phyloP scores from a whole-genome alignment of 805 yeast species.

The Starmerella ratchasimensis region DNA sequence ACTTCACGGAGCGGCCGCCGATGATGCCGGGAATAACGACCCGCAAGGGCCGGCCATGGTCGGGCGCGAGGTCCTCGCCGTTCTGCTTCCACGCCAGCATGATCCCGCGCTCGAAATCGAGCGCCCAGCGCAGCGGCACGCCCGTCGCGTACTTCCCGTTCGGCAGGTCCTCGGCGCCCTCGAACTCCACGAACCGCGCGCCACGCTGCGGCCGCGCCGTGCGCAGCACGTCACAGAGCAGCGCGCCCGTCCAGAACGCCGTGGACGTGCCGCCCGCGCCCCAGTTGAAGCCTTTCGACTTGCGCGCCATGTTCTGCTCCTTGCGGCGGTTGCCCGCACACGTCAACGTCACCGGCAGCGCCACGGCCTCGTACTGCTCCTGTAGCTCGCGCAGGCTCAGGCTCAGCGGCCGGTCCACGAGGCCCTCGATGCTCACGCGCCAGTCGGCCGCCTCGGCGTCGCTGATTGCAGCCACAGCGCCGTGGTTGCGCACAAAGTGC shows the following conservation, averaged over 20 bases:
- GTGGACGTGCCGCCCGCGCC: slow-evolving; percentile 29
- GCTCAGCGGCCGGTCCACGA: slow-evolving; percentile 24
- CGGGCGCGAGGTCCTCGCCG: slow-evolving; percentile 27
- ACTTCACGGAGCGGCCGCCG: slow-evolving; percentile 31
- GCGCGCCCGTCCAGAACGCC: slow-evolving; percentile 28
- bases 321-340: slow-evolving; percentile 30
- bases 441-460: slow-evolving; percentile 23
- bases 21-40: slow-evolving; percentile 30
- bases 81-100: slow-evolving; percentile 29
- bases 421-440: slow-evolving; percentile 24
- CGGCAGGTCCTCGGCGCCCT: slow-evolving; percentile 25
- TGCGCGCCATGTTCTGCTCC: slow-evolving; percentile 28
- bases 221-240: slow-evolving; percentile 24
- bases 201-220: slow-evolving; percentile 23
- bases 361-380: slow-evolving; percentile 22
- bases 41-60: slow-evolving; percentile 29
- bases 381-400: slow-evolving; percentile 22
- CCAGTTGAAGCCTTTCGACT: slow-evolving; percentile 29
- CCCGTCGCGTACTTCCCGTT: slow-evolving; percentile 25
- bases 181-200: slow-evolving; percentile 28
- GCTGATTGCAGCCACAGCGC: slow-evolving; percentile 24
- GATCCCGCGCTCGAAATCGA: slow-evolving; percentile 26
- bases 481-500: slow-evolving; percentile 30
- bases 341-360: slow-evolving; percentile 27
- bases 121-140: slow-evolving; percentile 25